phyloP scores from a whole-genome alignment of 1,284 basidiomycete genomes.

The Anthracocystis panici-leucophaei region DNA sequence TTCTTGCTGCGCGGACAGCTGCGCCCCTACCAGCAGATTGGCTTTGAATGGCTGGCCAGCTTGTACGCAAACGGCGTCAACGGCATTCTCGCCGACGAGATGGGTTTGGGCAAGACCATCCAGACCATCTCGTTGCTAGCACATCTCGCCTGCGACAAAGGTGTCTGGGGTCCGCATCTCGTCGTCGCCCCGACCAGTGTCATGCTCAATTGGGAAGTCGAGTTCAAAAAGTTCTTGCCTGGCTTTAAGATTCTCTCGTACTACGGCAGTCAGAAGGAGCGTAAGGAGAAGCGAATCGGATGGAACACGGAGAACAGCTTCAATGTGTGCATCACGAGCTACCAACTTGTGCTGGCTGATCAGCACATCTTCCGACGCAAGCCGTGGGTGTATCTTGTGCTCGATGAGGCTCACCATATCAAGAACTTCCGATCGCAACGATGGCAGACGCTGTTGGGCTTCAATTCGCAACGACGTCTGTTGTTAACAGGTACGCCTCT shows the following conservation, averaged over 20 bases:
- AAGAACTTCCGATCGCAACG: constrained; percentile 96
- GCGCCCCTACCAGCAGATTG: constrained; percentile 92
- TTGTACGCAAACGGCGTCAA: constrained; percentile 88
- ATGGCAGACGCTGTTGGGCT: constrained; percentile 95
- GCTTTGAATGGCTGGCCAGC: constrained; percentile 93
- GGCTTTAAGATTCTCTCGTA: constrained; percentile 93
- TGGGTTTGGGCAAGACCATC: constrained; percentile 85
- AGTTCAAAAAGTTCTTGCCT: constrained; percentile 97
- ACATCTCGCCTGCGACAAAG: constrained; percentile 91
- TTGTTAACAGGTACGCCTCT: constrained; percentile 92
- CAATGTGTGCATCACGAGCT: constrained; percentile 96
- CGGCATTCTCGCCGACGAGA: constrained; percentile 82
- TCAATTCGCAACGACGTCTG: constrained; percentile 87
- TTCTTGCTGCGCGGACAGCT: constrained; percentile 86
- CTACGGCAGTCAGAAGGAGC: constrained; percentile 89
- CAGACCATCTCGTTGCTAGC: constrained; percentile 93
- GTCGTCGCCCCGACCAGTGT: constrained; percentile 96
- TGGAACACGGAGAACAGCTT: constrained; percentile 94
- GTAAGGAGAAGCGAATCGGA: constrained; percentile 91
- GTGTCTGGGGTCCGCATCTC: constrained; percentile 96
- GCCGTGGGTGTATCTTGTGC: constrained; percentile 94
- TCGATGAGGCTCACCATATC: constrained; percentile 98
- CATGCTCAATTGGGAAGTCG: constrained; percentile 98
- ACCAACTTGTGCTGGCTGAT: constrained; percentile 88
- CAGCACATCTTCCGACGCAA: constrained; percentile 95